Evolutionary conservation across 2,329 filamentous ascomycete genomes (phyloP).

Genomic region (Colletotrichum sp.): DNA sequence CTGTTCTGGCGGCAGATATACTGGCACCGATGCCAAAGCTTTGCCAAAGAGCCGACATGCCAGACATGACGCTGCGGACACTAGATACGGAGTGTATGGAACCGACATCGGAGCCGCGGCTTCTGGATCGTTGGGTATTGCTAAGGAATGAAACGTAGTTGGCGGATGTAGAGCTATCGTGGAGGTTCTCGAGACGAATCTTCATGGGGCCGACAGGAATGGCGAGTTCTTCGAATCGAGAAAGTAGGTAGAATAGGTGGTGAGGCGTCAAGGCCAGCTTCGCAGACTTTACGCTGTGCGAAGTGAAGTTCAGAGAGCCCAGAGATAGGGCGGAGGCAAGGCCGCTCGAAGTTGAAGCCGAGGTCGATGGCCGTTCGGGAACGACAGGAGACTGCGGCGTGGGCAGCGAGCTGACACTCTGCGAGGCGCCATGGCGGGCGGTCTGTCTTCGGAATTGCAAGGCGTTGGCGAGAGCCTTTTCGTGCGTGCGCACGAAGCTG

Average conservation of each 20-base stretch:
- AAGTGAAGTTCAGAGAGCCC: slow-evolving; percentile 83
- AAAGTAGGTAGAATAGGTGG: slow-evolving; percentile 95
- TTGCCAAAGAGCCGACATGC: slow-evolving; percentile 92
- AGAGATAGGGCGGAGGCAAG: slow-evolving; percentile 88
- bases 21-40: slow-evolving; percentile 83
- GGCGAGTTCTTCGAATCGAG: slow-evolving; percentile 89
- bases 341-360: slow-evolving; percentile 72
- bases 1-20: slow-evolving; percentile 80
- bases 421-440: slow-evolving; percentile 71
- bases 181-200: slow-evolving; percentile 90
- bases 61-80: slow-evolving; percentile 95
- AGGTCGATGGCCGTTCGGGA: slow-evolving; percentile 67
- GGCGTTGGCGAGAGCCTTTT: slow-evolving; percentile 96
- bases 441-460: slow-evolving; percentile 82
- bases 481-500: slow-evolving; percentile 94
- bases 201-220: slow-evolving; percentile 96
- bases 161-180: slow-evolving; percentile 82
- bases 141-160: slow-evolving; percentile 97
- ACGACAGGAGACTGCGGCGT: slow-evolving; percentile 58
- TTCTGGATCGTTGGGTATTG: slow-evolving; percentile 80
- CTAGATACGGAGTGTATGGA: slow-evolving; percentile 97
- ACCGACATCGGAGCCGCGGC: slow-evolving; percentile 80
- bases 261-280: slow-evolving; percentile 94
- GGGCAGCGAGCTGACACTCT: slow-evolving; percentile 65
- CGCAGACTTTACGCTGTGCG: slow-evolving; percentile 83